Evolutionary conservation across 2,329 filamentous ascomycete species (phyloP), one percentile per base, ranked within the genome.

Genomic region (Penicillium vulpinum): DNA sequence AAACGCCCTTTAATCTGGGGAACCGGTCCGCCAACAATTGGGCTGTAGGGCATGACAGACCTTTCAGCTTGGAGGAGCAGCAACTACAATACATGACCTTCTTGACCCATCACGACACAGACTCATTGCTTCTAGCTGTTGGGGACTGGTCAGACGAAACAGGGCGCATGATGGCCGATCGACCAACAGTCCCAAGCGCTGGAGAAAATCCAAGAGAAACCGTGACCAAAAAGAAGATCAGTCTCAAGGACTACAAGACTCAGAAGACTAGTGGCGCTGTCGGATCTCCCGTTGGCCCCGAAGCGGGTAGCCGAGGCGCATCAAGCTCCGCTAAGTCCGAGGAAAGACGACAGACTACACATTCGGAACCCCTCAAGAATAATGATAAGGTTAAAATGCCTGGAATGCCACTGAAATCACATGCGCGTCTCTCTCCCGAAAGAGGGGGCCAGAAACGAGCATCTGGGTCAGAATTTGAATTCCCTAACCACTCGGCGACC

Each of bases 51-150:
- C 68, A 74, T 68, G 76, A 81, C 54, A 80, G 80, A 2, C 80
- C 83, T 4, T 88, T 86, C 70, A 71, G 74, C 49, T 71, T 71
- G 18, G 75, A 81, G 60, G 85, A 88, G 70, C 80, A 85, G 64
- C 76, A 80, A 63, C 75, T 85, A 51, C 85, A 87, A 67, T 87
- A 87, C 69, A 78, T 85, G 75, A 87, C 83, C 56, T 87, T 84
- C 62, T 73, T 84, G 52, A 82, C 81, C 54, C 83, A 85, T 68
- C 81, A 85, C 66, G 79, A 79, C 33, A 80, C 80, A 57, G 80
- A 83, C 62, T 79, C 77, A 40, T 74, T 81, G 54, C 70, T 84
- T 49, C 74, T 80, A 60, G 78, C 78, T 11, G 80, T 81, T 57
- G 82, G 83, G 51, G 81, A 82, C 62, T 82, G 82, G 73, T 80